A percentile compares a stretch with the other conserved stretches of the same genome.
These are phyloP conservation scores for Sporisorium graminicola DNA, from an alignment of 1,284 basidiomycete genomes.

Conservation along the genomic window DNA sequence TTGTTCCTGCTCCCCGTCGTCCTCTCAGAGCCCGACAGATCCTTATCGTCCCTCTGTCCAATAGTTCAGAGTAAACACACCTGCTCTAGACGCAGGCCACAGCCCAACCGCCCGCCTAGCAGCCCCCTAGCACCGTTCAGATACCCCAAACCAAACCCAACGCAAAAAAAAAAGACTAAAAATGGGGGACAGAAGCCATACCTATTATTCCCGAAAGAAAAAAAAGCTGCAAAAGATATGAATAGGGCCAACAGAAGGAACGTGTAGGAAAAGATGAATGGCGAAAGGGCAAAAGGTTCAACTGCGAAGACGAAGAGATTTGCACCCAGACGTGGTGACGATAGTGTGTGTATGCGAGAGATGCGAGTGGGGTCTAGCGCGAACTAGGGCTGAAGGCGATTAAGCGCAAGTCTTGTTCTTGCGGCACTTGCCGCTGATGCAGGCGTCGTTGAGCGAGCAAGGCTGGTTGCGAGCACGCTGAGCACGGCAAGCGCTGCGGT, in stretches of 20 bases:
- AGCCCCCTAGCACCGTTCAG: no score
- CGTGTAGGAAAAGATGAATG: background rate
- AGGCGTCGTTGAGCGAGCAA: slow-evolving; percentile 36
- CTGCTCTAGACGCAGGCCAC: background rate
- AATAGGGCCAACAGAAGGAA: background rate
- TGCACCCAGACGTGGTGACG: slow-evolving; percentile 2
- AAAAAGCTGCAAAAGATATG: background rate
- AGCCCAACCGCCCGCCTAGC: no score
- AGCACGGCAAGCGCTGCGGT: slow-evolving; percentile 25
- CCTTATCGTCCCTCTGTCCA: background rate
- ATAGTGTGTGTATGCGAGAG: background rate
- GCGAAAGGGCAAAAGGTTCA: slow-evolving; percentile 1
- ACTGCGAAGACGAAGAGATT: background rate
- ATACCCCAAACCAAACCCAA: background rate
- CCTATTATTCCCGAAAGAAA: slow-evolving; percentile 7
- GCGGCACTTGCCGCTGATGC: slow-evolving; percentile 21
- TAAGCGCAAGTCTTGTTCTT: slow-evolving; percentile 32
- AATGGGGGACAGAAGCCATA: background rate
- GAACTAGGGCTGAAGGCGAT: slow-evolving; percentile 8
- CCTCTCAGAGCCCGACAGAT: background rate
- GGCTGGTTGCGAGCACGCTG: slow-evolving; percentile 22
- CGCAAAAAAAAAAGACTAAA: background rate
- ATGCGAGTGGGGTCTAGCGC: slow-evolving; percentile 20
- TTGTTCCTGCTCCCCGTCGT: background rate
- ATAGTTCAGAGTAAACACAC: background rate